Evolutionary conservation across 225 moss, liverwort and hornwort species (phyloP).

Genomic region (Physcomitrium patens): DNA sequence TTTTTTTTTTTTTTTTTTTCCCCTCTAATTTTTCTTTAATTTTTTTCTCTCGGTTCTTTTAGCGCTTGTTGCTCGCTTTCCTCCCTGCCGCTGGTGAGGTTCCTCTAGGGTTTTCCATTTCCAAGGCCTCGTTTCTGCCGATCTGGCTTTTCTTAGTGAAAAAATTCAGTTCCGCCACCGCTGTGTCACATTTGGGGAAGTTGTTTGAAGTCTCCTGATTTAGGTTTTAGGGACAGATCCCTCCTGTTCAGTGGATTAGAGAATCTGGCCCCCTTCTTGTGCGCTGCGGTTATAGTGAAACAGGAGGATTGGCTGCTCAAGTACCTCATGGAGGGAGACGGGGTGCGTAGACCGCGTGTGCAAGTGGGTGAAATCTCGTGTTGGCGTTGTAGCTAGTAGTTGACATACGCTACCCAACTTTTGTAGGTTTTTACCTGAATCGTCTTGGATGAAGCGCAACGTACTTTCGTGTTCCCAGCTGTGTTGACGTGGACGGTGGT

Average conservation of each 20-base stretch:
- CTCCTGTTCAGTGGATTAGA: constrained; percentile 13
- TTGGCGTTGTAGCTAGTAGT: constrained; percentile 39
- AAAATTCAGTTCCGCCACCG: neutral
- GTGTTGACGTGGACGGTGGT: constrained; percentile 33
- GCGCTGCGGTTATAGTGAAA: constrained; percentile 1
- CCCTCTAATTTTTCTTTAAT: no score
- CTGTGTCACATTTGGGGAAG: neutral
- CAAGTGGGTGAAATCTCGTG: constrained; percentile 23
- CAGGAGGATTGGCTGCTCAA: constrained; percentile 35
- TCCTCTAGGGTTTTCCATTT: constrained; percentile 4
- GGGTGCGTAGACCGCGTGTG: constrained; percentile 30
- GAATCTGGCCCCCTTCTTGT: constrained; percentile 44
- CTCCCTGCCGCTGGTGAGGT: neutral
- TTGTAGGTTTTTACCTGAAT: constrained; percentile 24
- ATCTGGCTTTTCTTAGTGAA: neutral
- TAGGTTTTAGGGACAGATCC: constrained; percentile 23
- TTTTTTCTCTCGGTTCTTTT: neutral
- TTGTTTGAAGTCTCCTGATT: constrained; percentile 26
- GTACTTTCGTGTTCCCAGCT: constrained; percentile 14
- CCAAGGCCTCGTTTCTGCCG: neutral
- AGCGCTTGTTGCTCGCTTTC: neutral
- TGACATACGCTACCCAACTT: neutral
- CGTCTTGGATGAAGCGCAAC: constrained; percentile 32
- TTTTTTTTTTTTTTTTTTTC: no score
- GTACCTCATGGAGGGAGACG: constrained; percentile 49